phyloP scores from a whole-genome alignment of 1,284 basidiomycete species.

The Anthracocystis walkeri region DNA sequence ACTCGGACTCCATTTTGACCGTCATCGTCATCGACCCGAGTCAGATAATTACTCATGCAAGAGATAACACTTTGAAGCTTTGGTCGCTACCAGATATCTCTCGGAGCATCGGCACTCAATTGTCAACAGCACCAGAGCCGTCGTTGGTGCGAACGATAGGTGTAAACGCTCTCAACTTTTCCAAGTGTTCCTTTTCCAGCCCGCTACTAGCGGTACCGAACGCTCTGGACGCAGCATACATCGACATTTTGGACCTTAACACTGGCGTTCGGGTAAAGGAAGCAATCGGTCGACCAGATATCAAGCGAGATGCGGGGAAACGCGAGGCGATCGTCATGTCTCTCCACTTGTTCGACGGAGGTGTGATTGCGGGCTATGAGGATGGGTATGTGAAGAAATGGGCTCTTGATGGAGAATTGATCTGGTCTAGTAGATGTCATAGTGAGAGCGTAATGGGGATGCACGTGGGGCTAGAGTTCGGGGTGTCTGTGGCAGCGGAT shows the following conservation, averaged over 20 bases:
- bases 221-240: slow-evolving; percentile 85
- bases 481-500: slow-evolving; percentile 44
- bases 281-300: slow-evolving; percentile 72
- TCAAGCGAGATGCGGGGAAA: slow-evolving; percentile 6
- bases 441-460: slow-evolving; percentile 38
- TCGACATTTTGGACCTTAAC: slow-evolving; percentile 82
- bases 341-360: slow-evolving; percentile 75
- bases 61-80: slow-evolving; percentile 84
- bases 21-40: slow-evolving; percentile 78
- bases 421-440: slow-evolving; percentile 22
- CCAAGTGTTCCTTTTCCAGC: slow-evolving; percentile 77
- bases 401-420: slow-evolving; percentile 1
- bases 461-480: slow-evolving; percentile 10
- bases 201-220: slow-evolving; percentile 81
- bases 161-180: slow-evolving; percentile 90
- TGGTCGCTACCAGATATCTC: slow-evolving; percentile 70
- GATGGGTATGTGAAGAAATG: slow-evolving; percentile 76
- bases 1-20: slow-evolving; percentile 80
- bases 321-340: slow-evolving; percentile 81
- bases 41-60: slow-evolving; percentile 82
- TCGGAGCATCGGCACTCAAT: not conserved
- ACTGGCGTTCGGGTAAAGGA: slow-evolving; percentile 78
- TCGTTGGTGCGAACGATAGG: slow-evolving; percentile 76
- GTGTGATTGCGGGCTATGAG: slow-evolving; percentile 80
- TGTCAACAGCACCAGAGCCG: not conserved